Base-by-base conservation (phyloP, 2,329 filamentous ascomycete genomes). In the Bipolaris victoriae region DNA sequence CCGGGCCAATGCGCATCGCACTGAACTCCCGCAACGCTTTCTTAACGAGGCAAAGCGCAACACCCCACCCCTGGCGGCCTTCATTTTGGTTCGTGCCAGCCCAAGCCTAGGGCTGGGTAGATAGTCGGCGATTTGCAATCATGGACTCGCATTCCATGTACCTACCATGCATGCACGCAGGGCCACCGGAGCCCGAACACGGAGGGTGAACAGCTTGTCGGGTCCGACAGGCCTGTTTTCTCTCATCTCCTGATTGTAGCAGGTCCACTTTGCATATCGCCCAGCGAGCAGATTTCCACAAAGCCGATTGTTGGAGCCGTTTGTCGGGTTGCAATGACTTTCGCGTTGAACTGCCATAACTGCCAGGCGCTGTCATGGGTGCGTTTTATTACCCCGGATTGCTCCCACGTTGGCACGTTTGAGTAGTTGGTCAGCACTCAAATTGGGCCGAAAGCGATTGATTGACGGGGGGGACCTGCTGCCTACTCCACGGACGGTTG, bases 391-490 rank as follows among this genome's bases (percentile, higher is more conserved):
- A 61, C 57, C 60, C 63, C 58, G 56, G 63, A 63, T 67, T 52
- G 64, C 49, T 41, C 44, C 51, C 51, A 33, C 47, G 47, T 41
- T 45, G 40, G 46, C 46, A 48, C 46, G 46, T 48, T 36, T 49
- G 15, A 29, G 39, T 47, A 40, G 40, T 43, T 45, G 31, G 67
- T 68, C 63, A 69, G 67, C 67, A 68, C 62, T 65, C 65, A 68
- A 68, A 36, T 49, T 47, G 35, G 33, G 55, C 54, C 49, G 22
- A 66, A 41, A 64, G 62, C 55, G 46, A 48, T 26, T 48, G 46
- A 44, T 44, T 44, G 39, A 41, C 39, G 39, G 40, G 37, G 40
- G 47, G 37, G 29, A 51, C 18, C 31, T 20, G 29, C 40, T 11
- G 31, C 57, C 51, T 55, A 49, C 55, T 60, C 57, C 60, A 58